These are phyloP conservation scores for Metarhizium humberi DNA, from an alignment of 2,329 filamentous ascomycete genomes.

Conservation along the genomic window DNA sequence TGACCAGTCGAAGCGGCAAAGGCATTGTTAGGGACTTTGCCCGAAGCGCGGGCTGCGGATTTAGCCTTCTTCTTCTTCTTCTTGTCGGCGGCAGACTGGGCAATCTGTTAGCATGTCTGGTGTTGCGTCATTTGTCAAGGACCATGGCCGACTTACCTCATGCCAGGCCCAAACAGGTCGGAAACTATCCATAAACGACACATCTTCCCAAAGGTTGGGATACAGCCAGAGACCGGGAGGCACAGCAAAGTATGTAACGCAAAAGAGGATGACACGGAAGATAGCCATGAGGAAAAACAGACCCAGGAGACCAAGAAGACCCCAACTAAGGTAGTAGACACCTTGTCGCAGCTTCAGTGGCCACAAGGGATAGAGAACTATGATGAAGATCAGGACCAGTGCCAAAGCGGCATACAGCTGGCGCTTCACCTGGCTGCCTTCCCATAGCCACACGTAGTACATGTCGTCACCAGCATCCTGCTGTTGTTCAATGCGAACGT, in stretches of 20 bases:
- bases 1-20: conserved; percentile 46
- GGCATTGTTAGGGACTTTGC: conserved; percentile 25
- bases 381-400: conserved; percentile 70
- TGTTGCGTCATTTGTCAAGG: neutral
- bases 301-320: conserved; percentile 78
- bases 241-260: conserved; percentile 75
- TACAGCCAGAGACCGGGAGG: conserved; percentile 95
- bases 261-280: conserved; percentile 90
- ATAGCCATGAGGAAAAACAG: conserved; percentile 98
- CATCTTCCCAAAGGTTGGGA: conserved; percentile 96
- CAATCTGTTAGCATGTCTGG: neutral
- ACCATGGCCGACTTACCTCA: conserved; percentile 51
- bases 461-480: conserved; percentile 80
- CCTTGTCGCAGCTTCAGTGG: conserved; percentile 82
- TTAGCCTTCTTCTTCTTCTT: conserved; percentile 50
- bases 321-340: conserved; percentile 96
- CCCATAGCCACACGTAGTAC: conserved; percentile 96
- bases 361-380: conserved; percentile 96
- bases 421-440: conserved; percentile 87
- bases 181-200: conserved; percentile 97
- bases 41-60: conserved; percentile 21
- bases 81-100: conserved; percentile 13
- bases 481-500: conserved; percentile 88
- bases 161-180: conserved; percentile 97
- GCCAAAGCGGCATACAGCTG: conserved; percentile 84